Conservation (phyloP, 257 asterid genomes). For the Solanum chaucha region DNA sequence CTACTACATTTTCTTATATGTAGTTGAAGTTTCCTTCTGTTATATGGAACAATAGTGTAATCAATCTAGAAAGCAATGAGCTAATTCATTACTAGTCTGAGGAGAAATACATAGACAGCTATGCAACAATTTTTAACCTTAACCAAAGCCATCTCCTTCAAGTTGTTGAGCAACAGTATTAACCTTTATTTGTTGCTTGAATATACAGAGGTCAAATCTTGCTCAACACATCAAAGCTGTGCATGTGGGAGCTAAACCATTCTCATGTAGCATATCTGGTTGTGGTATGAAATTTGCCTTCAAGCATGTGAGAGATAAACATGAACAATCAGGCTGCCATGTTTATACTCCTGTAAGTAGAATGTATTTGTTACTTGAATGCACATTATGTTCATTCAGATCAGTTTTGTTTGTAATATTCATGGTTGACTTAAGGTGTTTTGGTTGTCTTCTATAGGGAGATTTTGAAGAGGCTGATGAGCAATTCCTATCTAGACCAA, state of each 20-base stretch:
- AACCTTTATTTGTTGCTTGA: background rate
- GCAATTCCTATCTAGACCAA: slow-evolving; percentile 24
- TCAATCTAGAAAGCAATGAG: background rate
- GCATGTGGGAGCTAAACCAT: slow-evolving; percentile 55
- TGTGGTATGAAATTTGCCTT: slow-evolving; percentile 64
- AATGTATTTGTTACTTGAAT: background rate
- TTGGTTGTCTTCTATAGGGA: slow-evolving; percentile 39
- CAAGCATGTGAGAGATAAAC: slow-evolving; percentile 87
- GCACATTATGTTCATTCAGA: background rate
- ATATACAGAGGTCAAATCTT: slow-evolving; percentile 59
- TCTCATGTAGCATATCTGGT: slow-evolving; percentile 42
- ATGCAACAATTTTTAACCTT: background rate
- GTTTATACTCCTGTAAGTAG: slow-evolving; percentile 44
- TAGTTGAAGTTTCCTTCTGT: background rate
- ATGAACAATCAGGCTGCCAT: slow-evolving; percentile 72
- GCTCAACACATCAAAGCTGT: slow-evolving; percentile 68
- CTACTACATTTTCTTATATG: background rate
- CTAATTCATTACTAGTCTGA: background rate
- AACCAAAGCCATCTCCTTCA: background rate
- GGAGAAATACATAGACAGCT: background rate
- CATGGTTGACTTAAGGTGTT: background rate
- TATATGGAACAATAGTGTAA: background rate
- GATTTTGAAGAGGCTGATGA: slow-evolving; percentile 62
- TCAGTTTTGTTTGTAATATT: background rate
- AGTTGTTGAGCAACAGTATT: background rate